Evolutionary conservation across 495 filamentous ascomycete genomes (phyloP).

Genomic region (Podospora bellae-mahoneyi): DNA sequence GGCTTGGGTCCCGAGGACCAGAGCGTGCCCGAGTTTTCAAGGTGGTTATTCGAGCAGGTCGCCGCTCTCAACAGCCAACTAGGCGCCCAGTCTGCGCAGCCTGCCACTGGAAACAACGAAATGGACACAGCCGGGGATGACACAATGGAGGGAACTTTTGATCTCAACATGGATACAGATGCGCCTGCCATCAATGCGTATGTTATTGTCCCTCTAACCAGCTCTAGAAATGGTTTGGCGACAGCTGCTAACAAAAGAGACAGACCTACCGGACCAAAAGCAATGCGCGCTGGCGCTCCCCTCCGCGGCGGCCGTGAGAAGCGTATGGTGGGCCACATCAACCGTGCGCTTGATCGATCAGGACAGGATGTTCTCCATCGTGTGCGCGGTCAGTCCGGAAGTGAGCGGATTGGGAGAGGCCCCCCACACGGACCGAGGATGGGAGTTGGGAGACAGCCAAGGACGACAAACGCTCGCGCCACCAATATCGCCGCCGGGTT

Average conservation of each 20-base stretch:
- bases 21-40: slow-evolving; percentile 76
- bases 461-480: slow-evolving; percentile 44
- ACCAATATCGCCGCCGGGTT: slow-evolving; percentile 44
- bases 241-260: slow-evolving; percentile 28
- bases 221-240: neutral
- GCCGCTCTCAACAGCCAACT: slow-evolving; percentile 62
- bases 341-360: slow-evolving; percentile 77
- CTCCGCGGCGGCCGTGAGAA: slow-evolving; percentile 55
- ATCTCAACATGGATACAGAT: slow-evolving; percentile 66
- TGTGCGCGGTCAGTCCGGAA: slow-evolving; percentile 66
- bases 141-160: slow-evolving; percentile 38
- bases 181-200: slow-evolving; percentile 58
- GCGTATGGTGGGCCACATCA: slow-evolving; percentile 82
- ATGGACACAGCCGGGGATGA: slow-evolving; percentile 26
- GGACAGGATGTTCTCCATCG: slow-evolving; percentile 75
- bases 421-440: slow-evolving; percentile 69
- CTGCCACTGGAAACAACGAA: slow-evolving; percentile 20
- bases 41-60: slow-evolving; percentile 88
- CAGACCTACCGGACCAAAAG: slow-evolving; percentile 91
- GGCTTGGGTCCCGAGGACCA: slow-evolving; percentile 78
- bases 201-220: slow-evolving; percentile 33
- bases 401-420: slow-evolving; percentile 69
- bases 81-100: slow-evolving; percentile 40
- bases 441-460: slow-evolving; percentile 52
- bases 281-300: slow-evolving; percentile 74